Conservation (phyloP, 495 filamentous ascomycete genomes). For the Parachaetomium inaequale region DNA sequence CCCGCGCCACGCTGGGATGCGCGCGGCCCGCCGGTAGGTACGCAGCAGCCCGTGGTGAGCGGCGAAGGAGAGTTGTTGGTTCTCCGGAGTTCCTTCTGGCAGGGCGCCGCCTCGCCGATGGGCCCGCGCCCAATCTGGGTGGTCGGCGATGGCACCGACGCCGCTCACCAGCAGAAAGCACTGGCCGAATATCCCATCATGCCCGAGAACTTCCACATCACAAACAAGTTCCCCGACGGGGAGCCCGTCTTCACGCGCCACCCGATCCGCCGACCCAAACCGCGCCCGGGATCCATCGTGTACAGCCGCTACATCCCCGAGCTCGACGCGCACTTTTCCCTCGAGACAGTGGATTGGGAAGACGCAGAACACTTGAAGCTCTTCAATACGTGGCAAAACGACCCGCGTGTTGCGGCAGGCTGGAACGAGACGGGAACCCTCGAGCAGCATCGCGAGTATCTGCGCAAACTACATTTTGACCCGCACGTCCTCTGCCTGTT, state of each 20-base stretch:
- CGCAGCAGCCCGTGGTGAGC: not conserved
- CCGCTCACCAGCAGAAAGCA: conserved; percentile 43
- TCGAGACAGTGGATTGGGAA: conserved; percentile 55
- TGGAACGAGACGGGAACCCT: conserved; percentile 64
- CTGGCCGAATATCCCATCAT: conserved; percentile 47
- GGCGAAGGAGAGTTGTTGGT: conserved; percentile 35
- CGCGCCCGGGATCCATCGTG: conserved; percentile 53
- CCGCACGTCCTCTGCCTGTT: conserved; percentile 58
- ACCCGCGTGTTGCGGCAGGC: conserved; percentile 59
- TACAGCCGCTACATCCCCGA: conserved; percentile 65
- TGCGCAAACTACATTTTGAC: conserved; percentile 56
- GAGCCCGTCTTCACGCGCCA: conserved; percentile 44
- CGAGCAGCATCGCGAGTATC: conserved; percentile 60
- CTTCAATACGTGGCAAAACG: conserved; percentile 64
- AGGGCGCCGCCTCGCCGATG: conserved; percentile 59
- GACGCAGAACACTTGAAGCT: conserved; percentile 52
- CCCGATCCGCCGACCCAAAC: conserved; percentile 57
- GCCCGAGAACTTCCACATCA: conserved; percentile 53
- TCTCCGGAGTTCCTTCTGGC: conserved; percentile 58
- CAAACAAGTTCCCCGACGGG: conserved; percentile 36
- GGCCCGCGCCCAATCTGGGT: conserved; percentile 59
- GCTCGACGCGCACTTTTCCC: conserved; percentile 57
- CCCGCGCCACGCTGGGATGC: conserved; percentile 31
- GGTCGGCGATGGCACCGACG: conserved; percentile 26
- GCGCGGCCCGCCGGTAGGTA: not conserved